Conservation (phyloP, 257 asterid genomes). For the Nicotiana undulata region DNA sequence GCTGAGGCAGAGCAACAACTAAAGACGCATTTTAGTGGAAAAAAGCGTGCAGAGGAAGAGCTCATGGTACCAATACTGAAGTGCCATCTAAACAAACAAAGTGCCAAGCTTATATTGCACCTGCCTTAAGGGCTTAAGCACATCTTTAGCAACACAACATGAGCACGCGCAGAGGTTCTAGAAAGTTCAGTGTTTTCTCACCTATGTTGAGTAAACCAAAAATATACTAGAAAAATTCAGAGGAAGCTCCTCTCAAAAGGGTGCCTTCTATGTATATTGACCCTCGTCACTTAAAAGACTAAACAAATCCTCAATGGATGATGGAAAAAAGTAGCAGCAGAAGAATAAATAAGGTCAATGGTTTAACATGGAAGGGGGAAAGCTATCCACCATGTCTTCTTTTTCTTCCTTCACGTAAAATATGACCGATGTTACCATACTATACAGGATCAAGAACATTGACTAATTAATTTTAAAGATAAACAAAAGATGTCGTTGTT, state of each 20-base stretch:
- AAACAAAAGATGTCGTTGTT: not conserved
- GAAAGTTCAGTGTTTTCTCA: not conserved
- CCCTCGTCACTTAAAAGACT: not conserved
- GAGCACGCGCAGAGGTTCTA: not conserved
- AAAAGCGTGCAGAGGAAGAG: not conserved
- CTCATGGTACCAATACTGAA: not conserved
- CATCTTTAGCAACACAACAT: not conserved
- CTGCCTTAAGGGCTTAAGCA: not conserved
- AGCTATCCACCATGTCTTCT: not conserved
- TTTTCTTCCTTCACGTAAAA: not conserved
- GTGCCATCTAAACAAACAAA: not conserved
- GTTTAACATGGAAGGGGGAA: not conserved
- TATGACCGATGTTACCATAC: not conserved
- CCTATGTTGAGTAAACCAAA: not conserved
- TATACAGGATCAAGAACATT: not conserved
- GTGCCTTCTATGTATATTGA: not conserved
- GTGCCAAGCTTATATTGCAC: not conserved
- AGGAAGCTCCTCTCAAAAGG: not conserved
- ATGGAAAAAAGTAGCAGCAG: not conserved
- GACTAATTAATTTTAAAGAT: not conserved
- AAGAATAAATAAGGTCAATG: not conserved
- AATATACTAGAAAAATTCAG: not conserved
- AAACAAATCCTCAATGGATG: not conserved
- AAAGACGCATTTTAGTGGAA: not conserved
- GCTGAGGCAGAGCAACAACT: not conserved